Evolutionary conservation across 2,329 filamentous ascomycete species (phyloP), one percentile per base, ranked within the genome.

Genomic region (Madurella mycetomatis): DNA sequence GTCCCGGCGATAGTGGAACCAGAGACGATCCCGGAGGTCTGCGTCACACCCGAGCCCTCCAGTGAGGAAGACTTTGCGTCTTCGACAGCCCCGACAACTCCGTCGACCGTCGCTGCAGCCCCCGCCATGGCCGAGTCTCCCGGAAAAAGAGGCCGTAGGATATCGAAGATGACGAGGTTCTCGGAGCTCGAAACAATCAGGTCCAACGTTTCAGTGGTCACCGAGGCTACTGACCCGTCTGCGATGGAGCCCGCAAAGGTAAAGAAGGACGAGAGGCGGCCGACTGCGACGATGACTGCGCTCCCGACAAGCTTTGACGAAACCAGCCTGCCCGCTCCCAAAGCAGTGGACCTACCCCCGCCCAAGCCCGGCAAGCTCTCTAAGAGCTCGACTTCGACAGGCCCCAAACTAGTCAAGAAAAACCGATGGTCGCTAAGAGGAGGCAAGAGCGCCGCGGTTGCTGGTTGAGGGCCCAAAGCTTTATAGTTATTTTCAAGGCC

Each of bases 131-230:
- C 42, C 15, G 47, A 43, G 7, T 51, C 55, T 9, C 41, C 53
- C 5, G n/a, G 45, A 2, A 48, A 53, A 37, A 55, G 51, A 40
- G 39, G 43, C 5, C 60, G 62, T 32, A 49, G 53, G 39, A n/a
- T 37, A 25, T 59, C 59, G 9, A 66, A 65, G 45, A 53, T 59
- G 45, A 59, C 63, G n/a, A 60, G 64, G n/a, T 67, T 69, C 51
- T 60, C 64, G 1, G 68, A 69, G 43, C 49, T 68, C 15, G 66
- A 68, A 46, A 62, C 62, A 8, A 69, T 70, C 47, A 60, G 67
- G n/a, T 65, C 68, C 2, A 54, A 62, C 45, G 41, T 63, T 1
- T 63, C 54, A 0, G 46, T 47, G 4, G 61, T 47, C 17, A 57
- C 42, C n/a, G 49, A 49, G 13, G 39, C 48, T n/a, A 40, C 12